Evolutionary conservation across 1,284 basidiomycete species (phyloP).

Genomic region (Golubevia pallescens): DNA sequence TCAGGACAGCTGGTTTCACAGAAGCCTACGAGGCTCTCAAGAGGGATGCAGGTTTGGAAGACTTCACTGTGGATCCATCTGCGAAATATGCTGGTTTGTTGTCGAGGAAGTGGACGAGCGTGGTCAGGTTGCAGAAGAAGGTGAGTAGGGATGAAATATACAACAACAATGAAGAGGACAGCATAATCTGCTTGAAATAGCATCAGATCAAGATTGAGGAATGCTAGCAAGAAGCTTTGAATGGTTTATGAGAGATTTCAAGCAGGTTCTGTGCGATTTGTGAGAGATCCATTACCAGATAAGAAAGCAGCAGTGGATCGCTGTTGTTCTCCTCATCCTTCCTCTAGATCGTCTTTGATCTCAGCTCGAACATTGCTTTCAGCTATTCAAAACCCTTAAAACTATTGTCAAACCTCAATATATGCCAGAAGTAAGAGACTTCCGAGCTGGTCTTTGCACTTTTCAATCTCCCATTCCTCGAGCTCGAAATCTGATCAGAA

Average conservation of each 20-base stretch:
- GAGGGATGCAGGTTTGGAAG: constrained; percentile 68
- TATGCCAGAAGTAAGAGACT: too few relatives aligned
- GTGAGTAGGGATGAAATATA: constrained; percentile 65
- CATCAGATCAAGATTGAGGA: background rate
- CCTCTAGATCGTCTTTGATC: too few relatives aligned
- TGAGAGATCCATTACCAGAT: background rate
- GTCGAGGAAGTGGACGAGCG: constrained; percentile 94
- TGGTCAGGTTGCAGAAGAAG: constrained; percentile 91
- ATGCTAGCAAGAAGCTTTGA: background rate
- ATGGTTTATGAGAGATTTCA: background rate
- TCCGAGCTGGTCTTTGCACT: too few relatives aligned
- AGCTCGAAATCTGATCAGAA: too few relatives aligned
- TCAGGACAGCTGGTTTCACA: constrained; percentile 73
- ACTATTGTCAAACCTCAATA: too few relatives aligned
- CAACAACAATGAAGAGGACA: background rate
- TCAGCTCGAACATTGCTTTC: too few relatives aligned
- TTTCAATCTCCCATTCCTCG: too few relatives aligned
- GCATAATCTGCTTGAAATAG: background rate
- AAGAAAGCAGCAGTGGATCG: background rate
- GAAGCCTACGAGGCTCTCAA: constrained; percentile 74
- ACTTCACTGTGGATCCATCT: constrained; percentile 80
- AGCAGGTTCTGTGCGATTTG: background rate
- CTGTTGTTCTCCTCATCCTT: background rate
- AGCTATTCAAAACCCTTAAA: too few relatives aligned
- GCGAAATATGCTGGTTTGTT: constrained; percentile 81